Conservation (phyloP, 2,329 filamentous ascomycete species). For the Penicillium sp. region DNA sequence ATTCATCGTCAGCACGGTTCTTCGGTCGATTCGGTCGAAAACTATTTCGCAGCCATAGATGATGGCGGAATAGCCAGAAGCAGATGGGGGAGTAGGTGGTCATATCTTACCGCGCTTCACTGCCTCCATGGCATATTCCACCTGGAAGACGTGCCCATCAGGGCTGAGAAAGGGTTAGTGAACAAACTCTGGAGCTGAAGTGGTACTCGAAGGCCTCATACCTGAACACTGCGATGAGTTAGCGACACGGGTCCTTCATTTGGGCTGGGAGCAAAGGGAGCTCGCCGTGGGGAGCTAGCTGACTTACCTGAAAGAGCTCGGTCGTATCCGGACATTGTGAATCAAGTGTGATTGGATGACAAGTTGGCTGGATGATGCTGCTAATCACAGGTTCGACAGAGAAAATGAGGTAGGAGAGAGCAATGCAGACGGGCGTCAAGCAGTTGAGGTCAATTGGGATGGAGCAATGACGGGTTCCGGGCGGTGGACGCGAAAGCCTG, state of each 20-base stretch:
- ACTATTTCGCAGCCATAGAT: too few species aligned
- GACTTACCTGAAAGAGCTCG: constrained; percentile 93
- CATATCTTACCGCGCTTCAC: constrained; percentile 82
- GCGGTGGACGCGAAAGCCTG: constrained; percentile 29
- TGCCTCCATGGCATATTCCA: constrained; percentile 98
- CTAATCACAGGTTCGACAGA: background rate
- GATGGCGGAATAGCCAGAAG: background rate
- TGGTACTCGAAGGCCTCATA: constrained; percentile 38
- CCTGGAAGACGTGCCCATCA: constrained; percentile 99
- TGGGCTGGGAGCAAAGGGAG: constrained; percentile 33
- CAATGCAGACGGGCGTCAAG: constrained; percentile 13
- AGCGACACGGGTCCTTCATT: constrained; percentile 33
- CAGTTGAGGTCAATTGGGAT: constrained; percentile 18
- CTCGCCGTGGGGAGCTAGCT: constrained; percentile 27
- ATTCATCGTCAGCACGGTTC: constrained; percentile 3
- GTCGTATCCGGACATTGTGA: constrained; percentile 86
- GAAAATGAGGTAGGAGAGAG: constrained; percentile 9
- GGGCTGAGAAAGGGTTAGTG: constrained; percentile 68
- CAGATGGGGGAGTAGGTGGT: constrained; percentile 11
- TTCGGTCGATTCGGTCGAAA: background rate
- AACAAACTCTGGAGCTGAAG: constrained; percentile 15
- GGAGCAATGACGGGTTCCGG: constrained; percentile 28
- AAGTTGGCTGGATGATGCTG: background rate
- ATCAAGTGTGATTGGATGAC: constrained; percentile 5
- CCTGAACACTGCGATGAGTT: constrained; percentile 75